Base-by-base conservation (phyloP, 495 filamentous ascomycete species). In the Barbatosphaeria neglecta region DNA sequence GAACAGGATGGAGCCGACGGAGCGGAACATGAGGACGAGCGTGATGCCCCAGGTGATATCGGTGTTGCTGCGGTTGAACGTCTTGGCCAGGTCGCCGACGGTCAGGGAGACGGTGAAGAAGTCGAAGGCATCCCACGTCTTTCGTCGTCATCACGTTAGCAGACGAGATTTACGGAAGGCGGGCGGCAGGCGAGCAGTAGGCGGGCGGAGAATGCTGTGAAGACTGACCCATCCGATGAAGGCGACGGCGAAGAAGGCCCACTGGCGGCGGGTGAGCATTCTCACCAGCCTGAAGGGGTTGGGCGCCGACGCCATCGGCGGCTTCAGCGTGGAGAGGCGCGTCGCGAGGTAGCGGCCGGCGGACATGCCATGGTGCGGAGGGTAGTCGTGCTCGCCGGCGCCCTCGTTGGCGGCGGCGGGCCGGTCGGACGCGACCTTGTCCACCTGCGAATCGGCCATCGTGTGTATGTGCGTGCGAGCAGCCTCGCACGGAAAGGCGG, bases 1-100 rank as follows among this genome's bases (percentile, higher is more conserved):
- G 54, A 94, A 94, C 19, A 76, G 52, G 45, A 83, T 75, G 22
- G 82, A 74, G 6, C 86, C 86, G 17, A 86, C 76, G 17, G 81
- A 83, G 44, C 84, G 70, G 50, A 88, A 74, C 84, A 90, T 88
- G 6, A 90, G 72, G 48, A 89, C 84, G 13, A 89, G 71, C 0
- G 87, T 94, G 46, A 94, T 94, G 19, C 87, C 87, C 87, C 87
- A 93, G 20, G 87, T 90, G 47, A 94, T 92, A 35, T 92, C 80
- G 3, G 81, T 76, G 28, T 82, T 82, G 37, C 73, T 65, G 52
- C 75, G 78, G 47, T 69, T 72, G 53, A 92, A 94, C 2, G 66
- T 61, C 52, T 78, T 62, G 22, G 85, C 80, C 22, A 94, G 70
- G 24, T 87, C 63, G 5, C 65, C 62, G 18, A 87, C 78, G 0